These are phyloP conservation scores for Thermothelomyces thermophilus DNA, from an alignment of 2,329 filamentous ascomycete genomes.

Conservation along the genomic window DNA sequence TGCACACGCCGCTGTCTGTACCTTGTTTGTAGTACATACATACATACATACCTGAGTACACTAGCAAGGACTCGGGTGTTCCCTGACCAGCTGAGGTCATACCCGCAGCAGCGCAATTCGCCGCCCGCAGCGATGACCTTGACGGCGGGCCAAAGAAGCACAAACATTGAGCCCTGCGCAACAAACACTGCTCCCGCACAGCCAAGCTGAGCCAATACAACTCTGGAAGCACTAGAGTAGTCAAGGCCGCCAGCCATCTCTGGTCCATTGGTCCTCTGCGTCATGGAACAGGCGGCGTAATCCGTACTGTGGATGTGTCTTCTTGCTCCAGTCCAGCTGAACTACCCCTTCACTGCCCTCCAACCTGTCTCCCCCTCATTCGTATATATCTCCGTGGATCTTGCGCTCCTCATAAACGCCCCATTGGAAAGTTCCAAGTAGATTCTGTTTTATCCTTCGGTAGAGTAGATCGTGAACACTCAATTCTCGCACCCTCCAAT, in stretches of 20 bases:
- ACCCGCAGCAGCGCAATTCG: not conserved
- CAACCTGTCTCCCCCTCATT: constrained; percentile 14
- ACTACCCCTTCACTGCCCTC: constrained; percentile 4
- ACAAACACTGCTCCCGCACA: constrained; percentile 2
- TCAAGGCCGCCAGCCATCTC: not conserved
- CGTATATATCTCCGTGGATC: constrained; percentile 4
- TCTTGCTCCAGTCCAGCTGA: constrained; percentile 22
- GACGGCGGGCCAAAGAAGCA: not conserved
- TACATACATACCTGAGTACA: too few relatives aligned
- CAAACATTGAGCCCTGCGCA: too few relatives aligned
- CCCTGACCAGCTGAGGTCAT: constrained; percentile 12
- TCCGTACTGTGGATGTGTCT: too few relatives aligned
- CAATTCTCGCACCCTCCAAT: not conserved
- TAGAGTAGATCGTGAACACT: too few relatives aligned
- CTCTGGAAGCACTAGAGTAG: constrained; percentile 3
- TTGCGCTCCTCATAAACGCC: not conserved
- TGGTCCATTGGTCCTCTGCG: constrained; percentile 9
- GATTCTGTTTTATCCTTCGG: too few relatives aligned
- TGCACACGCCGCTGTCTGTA: too few relatives aligned
- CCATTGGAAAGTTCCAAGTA: not conserved
- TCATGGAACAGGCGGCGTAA: not conserved
- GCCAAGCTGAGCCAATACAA: not conserved
- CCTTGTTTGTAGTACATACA: too few relatives aligned
- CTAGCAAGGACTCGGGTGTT: too few relatives aligned
- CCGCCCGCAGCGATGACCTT: not conserved